These are phyloP conservation scores for Fusarium pseudograminearum DNA, from an alignment of 2,329 filamentous ascomycete species.

Conservation along the genomic window DNA sequence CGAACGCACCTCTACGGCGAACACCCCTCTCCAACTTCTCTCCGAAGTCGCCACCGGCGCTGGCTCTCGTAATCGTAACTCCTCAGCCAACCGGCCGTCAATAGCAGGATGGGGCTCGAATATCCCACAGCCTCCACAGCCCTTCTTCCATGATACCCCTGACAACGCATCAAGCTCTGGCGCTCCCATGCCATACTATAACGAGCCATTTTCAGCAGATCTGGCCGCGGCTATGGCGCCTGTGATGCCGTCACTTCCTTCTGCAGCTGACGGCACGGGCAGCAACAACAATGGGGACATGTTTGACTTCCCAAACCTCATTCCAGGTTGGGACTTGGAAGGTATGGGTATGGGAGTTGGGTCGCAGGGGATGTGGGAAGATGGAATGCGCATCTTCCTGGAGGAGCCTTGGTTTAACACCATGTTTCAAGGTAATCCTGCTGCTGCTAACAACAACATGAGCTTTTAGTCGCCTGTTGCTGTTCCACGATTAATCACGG, in stretches of 20 bases:
- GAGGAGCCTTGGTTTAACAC: conserved; percentile 57
- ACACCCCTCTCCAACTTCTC: conserved; percentile 67
- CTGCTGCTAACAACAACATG: conserved; percentile 51
- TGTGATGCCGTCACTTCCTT: conserved; percentile 35
- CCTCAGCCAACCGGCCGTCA: conserved; percentile 27
- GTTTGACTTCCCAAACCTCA: conserved; percentile 39
- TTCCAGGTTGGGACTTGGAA: conserved; percentile 49
- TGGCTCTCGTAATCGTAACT: conserved; percentile 28
- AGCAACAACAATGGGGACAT: conserved; percentile 34
- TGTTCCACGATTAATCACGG: not conserved
- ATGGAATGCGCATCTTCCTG: conserved; percentile 53
- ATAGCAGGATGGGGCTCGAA: conserved; percentile 39
- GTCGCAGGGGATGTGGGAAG: conserved; percentile 48
- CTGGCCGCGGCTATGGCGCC: conserved; percentile 47
- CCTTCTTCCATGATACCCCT: conserved; percentile 54
- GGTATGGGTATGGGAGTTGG: conserved; percentile 47
- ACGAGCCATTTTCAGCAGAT: conserved; percentile 37
- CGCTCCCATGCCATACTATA: conserved; percentile 23
- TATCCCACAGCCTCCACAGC: conserved; percentile 48
- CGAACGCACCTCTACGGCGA: conserved; percentile 52
- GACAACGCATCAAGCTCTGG: conserved; percentile 23
- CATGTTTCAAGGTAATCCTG: conserved; percentile 53
- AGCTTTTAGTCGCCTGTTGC: conserved; percentile 45
- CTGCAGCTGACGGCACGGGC: conserved; percentile 21
- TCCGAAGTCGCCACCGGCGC: conserved; percentile 66